Conservation (phyloP, 495 filamentous ascomycete genomes). For the Tuber aestivum region DNA sequence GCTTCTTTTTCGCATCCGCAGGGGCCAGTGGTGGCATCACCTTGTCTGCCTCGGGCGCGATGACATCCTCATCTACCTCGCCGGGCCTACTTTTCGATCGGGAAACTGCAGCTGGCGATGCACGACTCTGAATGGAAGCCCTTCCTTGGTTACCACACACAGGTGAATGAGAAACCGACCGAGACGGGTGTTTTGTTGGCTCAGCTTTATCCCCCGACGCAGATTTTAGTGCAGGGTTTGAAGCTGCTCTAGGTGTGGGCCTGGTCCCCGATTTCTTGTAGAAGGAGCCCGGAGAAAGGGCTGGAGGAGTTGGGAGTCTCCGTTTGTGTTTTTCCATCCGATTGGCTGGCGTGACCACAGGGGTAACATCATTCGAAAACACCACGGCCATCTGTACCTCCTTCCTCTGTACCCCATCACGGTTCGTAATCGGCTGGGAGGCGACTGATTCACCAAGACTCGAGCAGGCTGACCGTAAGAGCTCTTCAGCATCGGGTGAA, state of each 20-base stretch:
- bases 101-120: background rate
- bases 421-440: background rate
- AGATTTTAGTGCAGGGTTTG: background rate
- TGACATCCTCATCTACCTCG: background rate
- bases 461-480: background rate
- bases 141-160: background rate
- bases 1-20: conserved; percentile 28
- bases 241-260: background rate
- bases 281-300: background rate
- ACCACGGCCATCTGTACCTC: background rate
- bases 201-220: background rate
- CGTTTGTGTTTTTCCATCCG: background rate
- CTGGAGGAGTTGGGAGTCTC: background rate
- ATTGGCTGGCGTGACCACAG: background rate
- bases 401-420: background rate
- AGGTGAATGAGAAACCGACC: background rate
- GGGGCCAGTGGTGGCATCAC: background rate
- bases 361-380: conserved; percentile 2
- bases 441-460: background rate
- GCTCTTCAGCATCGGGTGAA: background rate
- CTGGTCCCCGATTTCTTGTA: background rate
- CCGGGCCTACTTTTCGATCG: background rate
- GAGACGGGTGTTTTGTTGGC: background rate
- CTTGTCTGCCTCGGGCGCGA: background rate
- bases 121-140: background rate